These are phyloP conservation scores for Cadophora gregata DNA, from an alignment of 2,329 filamentous ascomycete species.

Conservation along the genomic window DNA sequence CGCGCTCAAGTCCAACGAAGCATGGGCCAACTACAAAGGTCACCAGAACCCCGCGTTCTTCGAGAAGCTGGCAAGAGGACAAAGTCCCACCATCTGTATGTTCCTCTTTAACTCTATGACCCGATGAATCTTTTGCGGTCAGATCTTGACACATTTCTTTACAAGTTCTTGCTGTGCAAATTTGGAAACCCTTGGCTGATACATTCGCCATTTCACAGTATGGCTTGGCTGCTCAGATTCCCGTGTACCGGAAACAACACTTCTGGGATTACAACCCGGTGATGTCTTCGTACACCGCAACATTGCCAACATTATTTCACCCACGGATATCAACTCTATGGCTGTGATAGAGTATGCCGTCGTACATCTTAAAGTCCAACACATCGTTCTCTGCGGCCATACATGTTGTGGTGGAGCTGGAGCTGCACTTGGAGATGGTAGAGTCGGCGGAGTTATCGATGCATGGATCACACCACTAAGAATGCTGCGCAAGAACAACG, in stretches of 20 bases:
- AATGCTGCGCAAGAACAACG: constrained; percentile 52
- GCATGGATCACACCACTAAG: constrained; percentile 60
- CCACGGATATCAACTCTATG: constrained; percentile 75
- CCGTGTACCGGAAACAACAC: constrained; percentile 81
- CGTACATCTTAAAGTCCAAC: constrained; percentile 70
- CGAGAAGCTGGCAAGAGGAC: constrained; percentile 68
- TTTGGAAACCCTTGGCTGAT: constrained; percentile 16
- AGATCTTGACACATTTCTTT: background rate
- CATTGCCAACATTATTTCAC: constrained; percentile 82
- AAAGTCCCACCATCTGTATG: constrained; percentile 67
- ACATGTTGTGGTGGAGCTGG: constrained; percentile 70
- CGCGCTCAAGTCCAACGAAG: constrained; percentile 70
- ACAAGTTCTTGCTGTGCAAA: background rate
- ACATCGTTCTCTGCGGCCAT: constrained; percentile 75
- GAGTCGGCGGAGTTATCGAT: constrained; percentile 60
- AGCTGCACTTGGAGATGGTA: constrained; percentile 57
- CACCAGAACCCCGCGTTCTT: constrained; percentile 75
- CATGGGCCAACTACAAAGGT: constrained; percentile 70
- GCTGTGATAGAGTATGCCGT: constrained; percentile 84
- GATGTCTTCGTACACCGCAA: constrained; percentile 91
- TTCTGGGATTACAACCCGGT: constrained; percentile 79
- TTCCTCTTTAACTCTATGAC: constrained; percentile 28
- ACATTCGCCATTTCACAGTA: constrained; percentile 50
- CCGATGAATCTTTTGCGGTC: background rate
- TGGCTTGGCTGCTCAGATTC: constrained; percentile 91